A percentile compares a stretch with the other conserved stretches of the same genome.
Conservation (phyloP, 176 grass and related monocot genomes). For the Aegilops speltoides region DNA sequence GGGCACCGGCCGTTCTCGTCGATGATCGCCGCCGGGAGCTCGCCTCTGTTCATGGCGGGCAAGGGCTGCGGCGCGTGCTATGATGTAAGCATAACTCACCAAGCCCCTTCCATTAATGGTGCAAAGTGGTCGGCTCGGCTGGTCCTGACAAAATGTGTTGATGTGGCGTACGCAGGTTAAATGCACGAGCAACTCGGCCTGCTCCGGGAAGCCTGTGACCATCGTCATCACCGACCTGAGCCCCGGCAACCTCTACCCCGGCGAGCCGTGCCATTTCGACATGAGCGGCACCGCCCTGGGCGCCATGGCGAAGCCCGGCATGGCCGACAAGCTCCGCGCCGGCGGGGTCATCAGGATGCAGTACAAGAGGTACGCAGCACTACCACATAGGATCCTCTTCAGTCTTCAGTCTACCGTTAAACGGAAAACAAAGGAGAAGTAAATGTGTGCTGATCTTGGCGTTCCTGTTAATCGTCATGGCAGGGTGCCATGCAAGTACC, state of each 20-base stretch:
- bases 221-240: slow-evolving; percentile 75
- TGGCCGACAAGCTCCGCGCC: slow-evolving; percentile 56
- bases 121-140: not conserved
- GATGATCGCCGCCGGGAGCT: slow-evolving; percentile 66
- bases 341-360: slow-evolving; percentile 53
- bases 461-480: not conserved
- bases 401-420: not conserved
- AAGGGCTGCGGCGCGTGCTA: slow-evolving; percentile 89
- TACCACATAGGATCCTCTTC: not conserved
- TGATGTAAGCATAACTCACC: slow-evolving; percentile 42
- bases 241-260: slow-evolving; percentile 36
- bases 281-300: slow-evolving; percentile 82
- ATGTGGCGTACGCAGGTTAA: slow-evolving; percentile 52
- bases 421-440: not conserved
- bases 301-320: slow-evolving; percentile 59
- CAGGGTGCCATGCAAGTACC: slow-evolving; percentile 74
- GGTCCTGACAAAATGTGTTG: slow-evolving; percentile 26
- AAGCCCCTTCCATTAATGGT: slow-evolving; percentile 19
- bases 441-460: not conserved
- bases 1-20: slow-evolving; percentile 56
- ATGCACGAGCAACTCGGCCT: slow-evolving; percentile 45
- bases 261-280: slow-evolving; percentile 60
- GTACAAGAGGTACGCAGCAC: slow-evolving; percentile 46
- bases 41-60: slow-evolving; percentile 63
- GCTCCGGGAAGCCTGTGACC: slow-evolving; percentile 63